These are phyloP conservation scores for Pseudofabraea citricarpa DNA, from an alignment of 2,329 filamentous ascomycete genomes.

Conservation along the genomic window DNA sequence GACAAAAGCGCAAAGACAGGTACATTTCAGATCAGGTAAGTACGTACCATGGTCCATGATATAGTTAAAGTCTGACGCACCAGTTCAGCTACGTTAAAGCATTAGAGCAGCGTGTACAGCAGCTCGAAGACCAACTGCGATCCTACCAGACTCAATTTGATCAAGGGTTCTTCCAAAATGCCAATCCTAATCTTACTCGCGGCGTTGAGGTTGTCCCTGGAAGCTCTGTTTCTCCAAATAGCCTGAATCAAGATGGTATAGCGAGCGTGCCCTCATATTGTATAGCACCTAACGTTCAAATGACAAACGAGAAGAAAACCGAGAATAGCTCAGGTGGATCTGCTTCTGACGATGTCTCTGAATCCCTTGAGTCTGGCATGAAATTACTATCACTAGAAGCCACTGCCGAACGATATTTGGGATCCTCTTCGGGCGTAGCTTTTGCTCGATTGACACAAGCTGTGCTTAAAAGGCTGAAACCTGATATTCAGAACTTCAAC, in stretches of 20 bases:
- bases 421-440: slow-evolving; percentile 38
- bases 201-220: neutral
- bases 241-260: neutral
- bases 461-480: slow-evolving; percentile 35
- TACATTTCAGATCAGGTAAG: slow-evolving; percentile 36
- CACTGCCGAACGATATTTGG: slow-evolving; percentile 38
- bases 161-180: neutral
- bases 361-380: slow-evolving; percentile 29
- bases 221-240: neutral
- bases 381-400: slow-evolving; percentile 36
- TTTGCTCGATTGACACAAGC: slow-evolving; percentile 39
- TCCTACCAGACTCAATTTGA: slow-evolving; percentile 1
- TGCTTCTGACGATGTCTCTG: slow-evolving; percentile 13
- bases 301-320: slow-evolving; percentile 5
- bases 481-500: no score
- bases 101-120: slow-evolving; percentile 28
- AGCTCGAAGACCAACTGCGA: slow-evolving; percentile 24
- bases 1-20: slow-evolving; percentile 32
- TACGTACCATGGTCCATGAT: slow-evolving; percentile 5
- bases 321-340: no score
- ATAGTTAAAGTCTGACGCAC: neutral
- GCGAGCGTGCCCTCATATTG: slow-evolving; percentile 1
- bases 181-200: neutral
- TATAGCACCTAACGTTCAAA: neutral
- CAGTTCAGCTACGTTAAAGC: no score